Conservation (phyloP, 192 early-diverging fungal species). For the Chytriomyces hyalinus region DNA sequence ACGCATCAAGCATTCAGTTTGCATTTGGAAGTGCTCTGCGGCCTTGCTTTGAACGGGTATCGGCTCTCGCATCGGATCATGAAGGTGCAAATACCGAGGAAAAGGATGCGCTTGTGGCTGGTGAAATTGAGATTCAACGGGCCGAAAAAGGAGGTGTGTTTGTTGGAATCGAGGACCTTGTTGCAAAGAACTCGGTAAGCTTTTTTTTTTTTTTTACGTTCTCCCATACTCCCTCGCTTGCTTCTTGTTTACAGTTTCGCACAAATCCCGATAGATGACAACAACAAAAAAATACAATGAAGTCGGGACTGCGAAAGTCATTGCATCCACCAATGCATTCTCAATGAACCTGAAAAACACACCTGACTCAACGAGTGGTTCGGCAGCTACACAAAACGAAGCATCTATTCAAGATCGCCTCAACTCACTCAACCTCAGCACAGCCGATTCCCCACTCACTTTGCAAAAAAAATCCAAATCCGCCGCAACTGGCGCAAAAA, state of each 20-base stretch:
- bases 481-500: background rate
- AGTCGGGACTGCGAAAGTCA: slow-evolving; percentile 2
- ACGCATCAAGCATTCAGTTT: slow-evolving; percentile 29
- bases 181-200: slow-evolving; percentile 6
- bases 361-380: background rate
- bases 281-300: slow-evolving; percentile 21
- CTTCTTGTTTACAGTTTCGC: background rate
- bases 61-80: slow-evolving; percentile 29
- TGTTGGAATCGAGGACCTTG: slow-evolving; percentile 10
- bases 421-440: slow-evolving; percentile 32
- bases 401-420: slow-evolving; percentile 54
- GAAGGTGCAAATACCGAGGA: background rate
- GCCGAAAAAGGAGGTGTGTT: slow-evolving; percentile 9
- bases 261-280: slow-evolving; percentile 3
- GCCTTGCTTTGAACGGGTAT: slow-evolving; percentile 49
- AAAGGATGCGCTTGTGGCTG: background rate
- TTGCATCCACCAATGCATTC: slow-evolving; percentile 17
- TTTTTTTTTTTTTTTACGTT: background rate
- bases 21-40: slow-evolving; percentile 43
- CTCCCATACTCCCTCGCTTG: background rate
- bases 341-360: slow-evolving; percentile 10
- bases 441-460: slow-evolving; percentile 1
- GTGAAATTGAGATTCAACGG: slow-evolving; percentile 5
- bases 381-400: slow-evolving; percentile 34
- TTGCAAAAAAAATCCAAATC: background rate